Base-by-base conservation (phyloP, 164 flowering plant genomes). In the Buxus sempervirens region DNA sequence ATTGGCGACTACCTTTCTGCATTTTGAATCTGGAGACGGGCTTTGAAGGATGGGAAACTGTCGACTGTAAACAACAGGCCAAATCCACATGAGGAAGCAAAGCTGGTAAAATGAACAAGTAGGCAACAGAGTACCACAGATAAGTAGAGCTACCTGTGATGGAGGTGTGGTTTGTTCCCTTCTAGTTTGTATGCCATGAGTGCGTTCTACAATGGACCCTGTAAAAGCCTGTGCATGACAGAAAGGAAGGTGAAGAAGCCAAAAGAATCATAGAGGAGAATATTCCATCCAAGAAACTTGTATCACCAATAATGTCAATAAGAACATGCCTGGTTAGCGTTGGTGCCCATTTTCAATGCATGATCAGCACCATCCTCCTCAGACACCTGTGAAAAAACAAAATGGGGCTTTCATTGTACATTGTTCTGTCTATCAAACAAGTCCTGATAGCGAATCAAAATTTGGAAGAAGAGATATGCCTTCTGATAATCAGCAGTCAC, bases 21-120 rank as follows among this genome's bases (percentile, higher is more conserved):
- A 90, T 80, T 85, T 86, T 94, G 83, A 94, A 94, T 75, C 97
- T 85, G 16, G 98, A 94, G 20, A 91, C 87, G 58, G 95, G 97
- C 68, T 84, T 94, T 67, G 96, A 79, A 19, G 91, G 81, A 62
- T 79, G 83, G 27, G 86, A 64, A 66, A 60, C 32, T 7, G 78
- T 68, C 10, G 78, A 26, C 86, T 82, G 80, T 53, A 23, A 56
- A n/a, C n/a, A n/a, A n/a, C 71, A 38, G 15, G 58, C 48, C 56
- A 32, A 65, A 66, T 70, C 28, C 61, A 13, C 24, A 38, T 19
- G 4, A 51, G 49, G 28, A 73, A 68, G 59, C 49, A 19, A 38
- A 49, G 41, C 26, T 12, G 51, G 3, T 3, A 32, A 32, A 32
- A 18, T 21, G 42, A 64, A 32, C 14, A 59, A 58, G 66, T 26